These are phyloP conservation scores for Neurospora sp. DNA, from an alignment of 495 filamentous ascomycete species.

Conservation along the genomic window DNA sequence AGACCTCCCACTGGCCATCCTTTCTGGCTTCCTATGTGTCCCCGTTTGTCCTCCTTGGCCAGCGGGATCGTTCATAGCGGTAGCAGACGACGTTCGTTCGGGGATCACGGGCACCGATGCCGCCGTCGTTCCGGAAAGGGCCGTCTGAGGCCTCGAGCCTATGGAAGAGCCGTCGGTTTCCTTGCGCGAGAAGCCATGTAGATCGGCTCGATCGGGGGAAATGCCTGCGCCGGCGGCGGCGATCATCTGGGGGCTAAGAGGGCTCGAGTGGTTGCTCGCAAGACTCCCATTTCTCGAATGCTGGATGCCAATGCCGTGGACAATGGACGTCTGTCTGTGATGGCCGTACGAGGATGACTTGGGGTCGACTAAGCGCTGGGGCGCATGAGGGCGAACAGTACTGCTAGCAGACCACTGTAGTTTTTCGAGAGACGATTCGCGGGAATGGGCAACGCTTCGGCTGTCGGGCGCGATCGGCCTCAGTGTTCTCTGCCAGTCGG, in stretches of 20 bases:
- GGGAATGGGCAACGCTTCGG: slow-evolving; percentile 35
- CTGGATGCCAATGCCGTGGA: slow-evolving; percentile 82
- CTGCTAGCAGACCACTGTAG: slow-evolving; percentile 42
- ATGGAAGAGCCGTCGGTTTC: slow-evolving; percentile 27
- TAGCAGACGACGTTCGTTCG: slow-evolving; percentile 26
- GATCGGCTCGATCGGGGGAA: slow-evolving; percentile 32
- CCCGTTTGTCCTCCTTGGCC: slow-evolving; percentile 5
- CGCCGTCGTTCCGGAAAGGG: slow-evolving; percentile 34
- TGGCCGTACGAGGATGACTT: slow-evolving; percentile 61
- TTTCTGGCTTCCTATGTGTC: slow-evolving; percentile 44
- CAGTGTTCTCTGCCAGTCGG: slow-evolving; percentile 35
- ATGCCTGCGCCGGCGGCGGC: slow-evolving; percentile 50
- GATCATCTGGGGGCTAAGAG: slow-evolving; percentile 74
- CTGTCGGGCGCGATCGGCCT: slow-evolving; percentile 25
- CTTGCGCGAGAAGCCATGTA: slow-evolving; percentile 30
- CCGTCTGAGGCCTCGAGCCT: slow-evolving; percentile 26
- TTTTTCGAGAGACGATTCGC: slow-evolving; percentile 40
- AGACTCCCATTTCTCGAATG: slow-evolving; percentile 80
- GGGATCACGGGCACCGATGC: slow-evolving; percentile 19
- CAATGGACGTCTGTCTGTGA: slow-evolving; percentile 87
- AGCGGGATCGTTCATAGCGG: slow-evolving; percentile 10
- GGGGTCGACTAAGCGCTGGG: slow-evolving; percentile 45
- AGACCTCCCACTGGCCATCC: slow-evolving; percentile 53
- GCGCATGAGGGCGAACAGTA: slow-evolving; percentile 22
- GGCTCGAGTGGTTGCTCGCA: slow-evolving; percentile 54